Base-by-base conservation (phyloP, 2,329 filamentous ascomycete genomes). In the Aureobasidium uvarum region DNA sequence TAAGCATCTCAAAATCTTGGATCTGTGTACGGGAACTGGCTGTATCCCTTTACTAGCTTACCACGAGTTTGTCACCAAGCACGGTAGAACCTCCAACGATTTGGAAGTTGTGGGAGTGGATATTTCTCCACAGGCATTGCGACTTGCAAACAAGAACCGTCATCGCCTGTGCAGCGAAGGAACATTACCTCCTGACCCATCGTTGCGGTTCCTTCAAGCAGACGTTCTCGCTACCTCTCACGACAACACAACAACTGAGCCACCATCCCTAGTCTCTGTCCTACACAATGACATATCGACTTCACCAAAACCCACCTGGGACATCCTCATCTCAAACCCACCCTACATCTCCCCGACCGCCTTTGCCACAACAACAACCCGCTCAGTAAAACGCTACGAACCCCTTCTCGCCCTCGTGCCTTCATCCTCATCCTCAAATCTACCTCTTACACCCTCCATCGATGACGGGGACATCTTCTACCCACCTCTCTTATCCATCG, bases 11-110 rank as follows among this genome's bases (percentile, higher is more conserved):
- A 83, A 82, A 14, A 80, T 98, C 46, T 76, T 97, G 10, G 95
- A 99, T 75, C 81, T 97, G 36, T 98, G 95, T 76, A 93, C 92
- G 0, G 95, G 95, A 11, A 91, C 90, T 5, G 95, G 95, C 5
- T 97, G 94, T 77, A 96, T 98, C 68, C 85, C 92, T 0, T 83
- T 98, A 10, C 84, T 91, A 3, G 81, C 96, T 7, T 85, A 89
- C 68, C 81, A 87, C 41, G 81, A 88, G 11, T 82, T 92, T 66
- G 73, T 71, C 38, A 70, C 74, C 3, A 71, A 75, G 1, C 16
- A 41, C 13, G 13, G 23, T 43, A 46, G 8, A 31, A n/a, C 7
- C 7, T 5, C 48, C 16, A 31, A 59, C 23, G 70, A 74, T 1
- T 56, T 91, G 8, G 75, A 79, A 4, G 78, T 91, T n/a, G 72